Evolutionary conservation across 306 rosid genomes (phyloP).

Genomic region (Casuarina glauca): DNA sequence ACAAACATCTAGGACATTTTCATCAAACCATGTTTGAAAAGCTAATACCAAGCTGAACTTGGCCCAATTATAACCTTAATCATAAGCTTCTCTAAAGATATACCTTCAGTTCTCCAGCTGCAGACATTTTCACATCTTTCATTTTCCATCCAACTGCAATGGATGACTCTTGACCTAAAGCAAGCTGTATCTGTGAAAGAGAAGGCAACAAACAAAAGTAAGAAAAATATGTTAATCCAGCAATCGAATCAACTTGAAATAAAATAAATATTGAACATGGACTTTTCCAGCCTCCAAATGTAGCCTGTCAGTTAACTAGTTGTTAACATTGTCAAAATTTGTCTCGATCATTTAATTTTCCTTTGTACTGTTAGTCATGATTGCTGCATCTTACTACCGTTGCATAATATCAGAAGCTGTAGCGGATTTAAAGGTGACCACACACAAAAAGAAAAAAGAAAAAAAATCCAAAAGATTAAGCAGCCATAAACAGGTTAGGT

Average conservation of each 20-base stretch:
- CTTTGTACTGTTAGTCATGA: not conserved
- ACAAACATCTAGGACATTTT: no score
- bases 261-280: not conserved
- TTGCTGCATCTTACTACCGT: not conserved
- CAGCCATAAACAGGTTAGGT: not conserved
- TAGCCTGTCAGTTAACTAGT: constrained; percentile 10
- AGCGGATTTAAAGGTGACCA: no score
- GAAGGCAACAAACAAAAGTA: constrained; percentile 20
- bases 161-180: constrained; percentile 76
- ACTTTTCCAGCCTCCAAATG: constrained; percentile 17
- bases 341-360: not conserved
- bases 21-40: not conserved
- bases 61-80: not conserved
- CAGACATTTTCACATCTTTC: constrained; percentile 71
- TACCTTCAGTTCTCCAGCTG: constrained; percentile 91
- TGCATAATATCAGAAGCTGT: no score
- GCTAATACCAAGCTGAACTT: not conserved
- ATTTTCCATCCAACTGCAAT: constrained; percentile 88
- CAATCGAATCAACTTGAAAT: not conserved
- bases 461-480: not conserved
- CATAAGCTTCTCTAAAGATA: constrained; percentile 8
- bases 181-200: constrained; percentile 70
- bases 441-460: no score
- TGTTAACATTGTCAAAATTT: not conserved
- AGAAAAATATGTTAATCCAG: constrained; percentile 12